Conservation (phyloP, 2,329 filamentous ascomycete species). For the Zalaria sp. region DNA sequence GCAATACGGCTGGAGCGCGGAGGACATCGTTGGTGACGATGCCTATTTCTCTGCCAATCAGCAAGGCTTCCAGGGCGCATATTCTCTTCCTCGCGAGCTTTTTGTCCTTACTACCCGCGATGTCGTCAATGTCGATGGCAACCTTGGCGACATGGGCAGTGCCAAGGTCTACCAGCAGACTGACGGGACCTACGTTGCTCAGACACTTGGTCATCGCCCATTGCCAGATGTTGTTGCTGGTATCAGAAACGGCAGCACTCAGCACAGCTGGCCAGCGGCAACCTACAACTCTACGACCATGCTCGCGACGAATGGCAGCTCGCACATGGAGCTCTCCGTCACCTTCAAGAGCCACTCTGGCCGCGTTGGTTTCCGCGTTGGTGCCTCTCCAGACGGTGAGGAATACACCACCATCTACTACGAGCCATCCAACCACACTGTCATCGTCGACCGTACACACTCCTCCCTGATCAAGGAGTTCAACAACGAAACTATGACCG, state of each 20-base stretch:
- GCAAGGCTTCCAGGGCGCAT: conserved; percentile 29
- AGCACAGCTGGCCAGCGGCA: conserved; percentile 11
- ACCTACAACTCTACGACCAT: conserved; percentile 15
- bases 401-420: conserved; percentile 33
- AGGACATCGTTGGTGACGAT: conserved; percentile 24
- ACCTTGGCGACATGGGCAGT: conserved; percentile 20
- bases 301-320: conserved; percentile 14
- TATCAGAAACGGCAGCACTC: conserved; percentile 18
- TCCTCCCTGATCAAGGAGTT: conserved; percentile 28
- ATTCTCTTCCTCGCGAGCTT: conserved; percentile 30
- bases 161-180: conserved; percentile 17
- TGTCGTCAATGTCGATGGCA: conserved; percentile 21
- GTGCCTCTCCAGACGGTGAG: conserved; percentile 25
- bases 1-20: conserved; percentile 32
- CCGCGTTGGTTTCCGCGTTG: conserved; percentile 27
- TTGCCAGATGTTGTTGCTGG: conserved; percentile 29
- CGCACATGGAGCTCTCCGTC: conserved; percentile 27
- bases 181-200: conserved; percentile 23
- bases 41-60: conserved; percentile 25
- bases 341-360: conserved; percentile 24
- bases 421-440: conserved; percentile 29
- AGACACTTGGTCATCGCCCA: conserved; percentile 29
- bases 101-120: conserved; percentile 29
- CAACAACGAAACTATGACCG: conserved; percentile 28
- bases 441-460: conserved; percentile 29